Evolutionary conservation across 768 basidiomycete species (phyloP).

Genomic region (Calocybe indica): DNA sequence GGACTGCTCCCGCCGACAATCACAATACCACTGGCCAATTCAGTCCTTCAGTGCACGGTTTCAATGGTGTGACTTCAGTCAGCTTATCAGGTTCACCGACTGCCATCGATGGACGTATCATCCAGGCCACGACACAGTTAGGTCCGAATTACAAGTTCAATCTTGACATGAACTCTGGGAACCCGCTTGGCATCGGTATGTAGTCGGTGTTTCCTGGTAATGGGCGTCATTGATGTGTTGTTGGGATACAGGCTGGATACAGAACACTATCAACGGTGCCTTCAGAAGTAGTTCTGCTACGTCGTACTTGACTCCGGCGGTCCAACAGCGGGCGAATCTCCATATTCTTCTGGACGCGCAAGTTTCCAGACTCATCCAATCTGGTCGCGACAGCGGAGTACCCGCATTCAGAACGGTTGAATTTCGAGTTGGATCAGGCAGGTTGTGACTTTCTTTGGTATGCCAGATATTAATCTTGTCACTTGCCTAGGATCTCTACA

Average conservation of each 20-base stretch:
- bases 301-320: conserved; percentile 3
- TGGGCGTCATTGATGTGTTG: neutral
- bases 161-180: conserved; percentile 16
- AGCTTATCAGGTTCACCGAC: conserved; percentile 23
- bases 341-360: conserved; percentile 12
- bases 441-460: neutral
- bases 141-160: conserved; percentile 15
- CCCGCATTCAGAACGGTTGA: conserved; percentile 10
- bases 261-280: conserved; percentile 13
- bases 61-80: conserved; percentile 19
- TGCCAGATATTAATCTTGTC: neutral
- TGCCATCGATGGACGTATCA: conserved; percentile 18
- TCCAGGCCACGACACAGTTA: conserved; percentile 23
- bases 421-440: conserved; percentile 1
- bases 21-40: conserved; percentile 26
- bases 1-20: conserved; percentile 18
- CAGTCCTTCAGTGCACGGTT: conserved; percentile 24
- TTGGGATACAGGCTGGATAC: conserved; percentile 12
- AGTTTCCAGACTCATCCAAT: conserved; percentile 12
- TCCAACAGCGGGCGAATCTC: conserved; percentile 11
- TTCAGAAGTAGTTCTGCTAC: conserved; percentile 6
- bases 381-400: conserved; percentile 5
- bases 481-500: conserved; percentile 4
- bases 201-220: neutral
- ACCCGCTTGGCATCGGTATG: conserved; percentile 17